Evolutionary conservation across 805 yeast species (phyloP).

Genomic region (Candida broadrunensis): DNA sequence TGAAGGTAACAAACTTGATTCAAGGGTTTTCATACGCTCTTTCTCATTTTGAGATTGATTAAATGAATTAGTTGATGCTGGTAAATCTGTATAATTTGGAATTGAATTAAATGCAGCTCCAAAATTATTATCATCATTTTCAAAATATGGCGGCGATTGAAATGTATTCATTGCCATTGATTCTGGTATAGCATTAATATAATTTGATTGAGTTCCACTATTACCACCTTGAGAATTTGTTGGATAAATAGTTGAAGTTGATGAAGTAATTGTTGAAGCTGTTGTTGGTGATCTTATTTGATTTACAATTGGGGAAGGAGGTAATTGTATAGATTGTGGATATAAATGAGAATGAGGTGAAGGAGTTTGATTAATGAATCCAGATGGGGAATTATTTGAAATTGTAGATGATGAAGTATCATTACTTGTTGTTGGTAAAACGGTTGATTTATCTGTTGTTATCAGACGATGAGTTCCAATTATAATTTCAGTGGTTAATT

Average conservation of each 20-base stretch:
- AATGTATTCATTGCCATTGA: slow-evolving; percentile 13
- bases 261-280: not conserved
- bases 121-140: slow-evolving; percentile 4
- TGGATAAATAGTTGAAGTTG: not conserved
- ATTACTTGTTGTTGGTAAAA: not conserved
- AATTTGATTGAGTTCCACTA: slow-evolving; percentile 4
- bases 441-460: not conserved
- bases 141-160: slow-evolving; percentile 29
- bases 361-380: not conserved
- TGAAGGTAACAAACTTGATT: slow-evolving; percentile 62
- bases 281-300: slow-evolving; percentile 1
- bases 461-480: slow-evolving; percentile 72
- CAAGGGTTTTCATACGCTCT: slow-evolving; percentile 50
- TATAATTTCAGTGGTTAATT: slow-evolving; percentile 75
- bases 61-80: slow-evolving; percentile 2
- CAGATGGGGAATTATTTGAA: slow-evolving; percentile 6
- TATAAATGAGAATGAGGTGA: slow-evolving; percentile 1
- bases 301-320: not conserved
- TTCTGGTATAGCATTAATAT: slow-evolving; percentile 16
- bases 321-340: not conserved
- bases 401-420: slow-evolving; percentile 2
- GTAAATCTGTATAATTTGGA: slow-evolving; percentile 25
- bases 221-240: not conserved
- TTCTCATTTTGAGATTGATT: slow-evolving; percentile 44
- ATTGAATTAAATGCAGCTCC: not conserved